Conservation (phyloP, 2,329 filamentous ascomycete genomes). For the Phaeosphaeria sp. region DNA sequence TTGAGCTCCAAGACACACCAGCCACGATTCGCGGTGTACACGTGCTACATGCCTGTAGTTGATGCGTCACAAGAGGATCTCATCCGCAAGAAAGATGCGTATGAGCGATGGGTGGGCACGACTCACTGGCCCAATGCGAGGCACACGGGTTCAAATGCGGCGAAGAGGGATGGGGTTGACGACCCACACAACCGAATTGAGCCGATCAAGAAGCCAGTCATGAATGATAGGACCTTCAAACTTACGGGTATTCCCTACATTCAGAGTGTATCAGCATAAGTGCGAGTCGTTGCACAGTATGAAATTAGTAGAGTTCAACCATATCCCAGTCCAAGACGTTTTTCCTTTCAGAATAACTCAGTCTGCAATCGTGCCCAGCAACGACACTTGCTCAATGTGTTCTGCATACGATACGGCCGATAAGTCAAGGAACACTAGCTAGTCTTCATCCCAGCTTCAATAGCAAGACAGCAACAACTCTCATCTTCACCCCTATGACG, state of each 20-base stretch:
- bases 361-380: no score
- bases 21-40: constrained; percentile 42
- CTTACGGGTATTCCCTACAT: constrained; percentile 59
- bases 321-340: no score
- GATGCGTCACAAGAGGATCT: constrained; percentile 45
- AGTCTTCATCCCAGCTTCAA: no score
- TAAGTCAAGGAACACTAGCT: no score
- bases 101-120: constrained; percentile 37
- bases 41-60: constrained; percentile 47
- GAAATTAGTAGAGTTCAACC: background rate
- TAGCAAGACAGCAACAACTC: no score
- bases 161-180: constrained; percentile 38
- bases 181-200: constrained; percentile 46
- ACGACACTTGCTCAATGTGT: no score
- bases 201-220: constrained; percentile 50
- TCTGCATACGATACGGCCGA: no score
- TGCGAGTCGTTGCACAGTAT: background rate
- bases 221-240: constrained; percentile 54
- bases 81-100: constrained; percentile 41
- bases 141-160: constrained; percentile 41
- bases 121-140: constrained; percentile 47
- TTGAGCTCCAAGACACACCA: constrained; percentile 34
- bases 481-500: no score
- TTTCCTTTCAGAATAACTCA: no score
- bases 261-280: background rate